Base-by-base conservation (phyloP, 441 rosid genomes). In the Kokia cookei region DNA sequence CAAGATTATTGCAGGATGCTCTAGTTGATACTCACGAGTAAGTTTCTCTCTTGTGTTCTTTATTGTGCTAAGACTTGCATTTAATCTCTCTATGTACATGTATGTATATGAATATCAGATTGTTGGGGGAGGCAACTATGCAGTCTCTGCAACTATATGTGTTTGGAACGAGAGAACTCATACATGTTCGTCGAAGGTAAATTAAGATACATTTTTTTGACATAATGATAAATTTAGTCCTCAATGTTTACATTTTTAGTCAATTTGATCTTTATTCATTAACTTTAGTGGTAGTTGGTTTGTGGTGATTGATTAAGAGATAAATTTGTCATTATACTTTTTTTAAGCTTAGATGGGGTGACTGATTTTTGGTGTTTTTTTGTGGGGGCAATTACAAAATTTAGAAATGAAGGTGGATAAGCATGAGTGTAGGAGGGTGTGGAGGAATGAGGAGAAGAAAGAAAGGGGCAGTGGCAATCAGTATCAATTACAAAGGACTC, bases 391-490 rank as follows among this genome's bases (percentile, higher is more conserved):
- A 55, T 40, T 3, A 63, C 40, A 6, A 40, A 17, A 60, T 27
- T 57, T 66, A 90, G 94, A 91, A 76, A 2, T 88, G 68, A 87
- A 80, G 79, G 86, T 86, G 7, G 89, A 86, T 48, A 90, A 76
- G 79, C 80, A 86, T 74, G 87, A n/a, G 93, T 1, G 78, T 85
- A 1, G 93, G 91, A 26, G 94, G 94, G 0, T 75, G 76, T 63
- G 97, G 97, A 75, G 90, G 97, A 62, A 77, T 91, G 17, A 84
- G 82, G 7, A 76, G 91, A 71, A 84, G 93, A 79, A 88, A 85
- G 51, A 90, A 90, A 76, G 97, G 94, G n/a, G 91, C 97, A 0
- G 97, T 90, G 3, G 90, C 92, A n/a, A 82, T 92, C 69, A 79
- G 76, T 55, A 84, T 92, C 66, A 80, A 80, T 64, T 90, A 76